Base-by-base conservation (phyloP, 805 yeast genomes). In the Hermanozyma aechmeae region DNA sequence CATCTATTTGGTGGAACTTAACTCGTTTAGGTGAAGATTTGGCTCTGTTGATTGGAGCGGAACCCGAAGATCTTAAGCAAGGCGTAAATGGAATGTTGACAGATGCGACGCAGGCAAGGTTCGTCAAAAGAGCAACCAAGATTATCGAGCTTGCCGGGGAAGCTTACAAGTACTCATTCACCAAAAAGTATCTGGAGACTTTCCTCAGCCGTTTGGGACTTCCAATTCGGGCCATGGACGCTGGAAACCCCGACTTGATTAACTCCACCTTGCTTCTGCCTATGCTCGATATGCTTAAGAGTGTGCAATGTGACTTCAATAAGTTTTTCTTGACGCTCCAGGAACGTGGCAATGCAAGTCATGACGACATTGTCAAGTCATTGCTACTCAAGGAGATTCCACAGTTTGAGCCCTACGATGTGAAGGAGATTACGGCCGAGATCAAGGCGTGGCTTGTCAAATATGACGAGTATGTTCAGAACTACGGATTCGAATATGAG, bases 1-100 rank as follows among this genome's bases (percentile, higher is more conserved):
- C 78, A 15, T 73, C 87, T 0, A 76, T 89, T 25, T 85, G 95
- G 94, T 89, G 95, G 93, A 92, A 89, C 51, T 61, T 89, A 48
- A 73, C 82, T 1, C 71, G 89, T 37, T 61, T 87, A 13, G 96
- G 89, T 3, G 95, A 92, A 49, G 75, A 79, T 29, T 50, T 92
- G 36, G 87, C 85, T 0, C 86, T 82, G 46, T 61, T 87, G 14
- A 60, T 87, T 20, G 96, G 95, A 8, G 77, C 80, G 4, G 85
- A 81, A 0, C 60, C 68, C 2, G 60, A 61, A 11, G 48, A 71
- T 7, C 10, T 20, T 5, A 5, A 5, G 9, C 10, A 5, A 5
- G 20, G 20, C 20, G 48, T 79, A 9, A 61, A 68, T 24, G 70
- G 69, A 2, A 46, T 72, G 3, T 55, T 61, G 19, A 58, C 60